phyloP scores from a whole-genome alignment of 768 basidiomycete genomes.

The Psilocybe cubensis region DNA sequence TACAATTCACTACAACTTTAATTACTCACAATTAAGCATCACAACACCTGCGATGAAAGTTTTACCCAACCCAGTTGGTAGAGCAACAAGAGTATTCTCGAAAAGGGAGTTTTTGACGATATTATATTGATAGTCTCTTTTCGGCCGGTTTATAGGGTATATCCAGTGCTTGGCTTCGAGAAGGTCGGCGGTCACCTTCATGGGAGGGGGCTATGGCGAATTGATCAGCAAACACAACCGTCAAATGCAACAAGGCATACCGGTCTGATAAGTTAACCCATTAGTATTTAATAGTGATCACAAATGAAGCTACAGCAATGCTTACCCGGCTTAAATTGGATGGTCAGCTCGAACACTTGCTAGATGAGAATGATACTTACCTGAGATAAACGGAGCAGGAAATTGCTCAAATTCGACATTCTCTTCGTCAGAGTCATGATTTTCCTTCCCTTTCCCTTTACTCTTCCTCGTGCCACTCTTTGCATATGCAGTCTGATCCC shows the following conservation, averaged over 20 bases:
- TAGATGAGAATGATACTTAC: too few species aligned
- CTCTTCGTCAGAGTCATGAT: constrained; percentile 57
- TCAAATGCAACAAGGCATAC: constrained; percentile 9
- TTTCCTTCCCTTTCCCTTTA: constrained; percentile 50
- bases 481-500: constrained; percentile 91
- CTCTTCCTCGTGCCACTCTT: constrained; percentile 70
- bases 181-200: constrained; percentile 81
- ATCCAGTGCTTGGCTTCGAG: constrained; percentile 86
- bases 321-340: constrained; percentile 54
- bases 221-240: constrained; percentile 2
- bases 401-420: constrained; percentile 79
- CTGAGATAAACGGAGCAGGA: constrained; percentile 74
- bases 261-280: constrained; percentile 6
- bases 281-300: neutral
- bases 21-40: constrained; percentile 83
- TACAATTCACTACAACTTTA: neutral
- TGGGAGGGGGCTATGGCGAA: constrained; percentile 58
- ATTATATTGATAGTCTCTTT: constrained; percentile 94
- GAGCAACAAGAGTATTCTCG: constrained; percentile 91
- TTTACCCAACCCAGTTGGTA: constrained; percentile 97
- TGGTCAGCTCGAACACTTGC: neutral
- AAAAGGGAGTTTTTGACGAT: constrained; percentile 86
- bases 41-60: constrained; percentile 97
- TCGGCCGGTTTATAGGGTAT: constrained; percentile 86
- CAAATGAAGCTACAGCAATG: constrained; percentile 11